Conservation (phyloP, 768 basidiomycete species). For the Tylopilus felleus region DNA sequence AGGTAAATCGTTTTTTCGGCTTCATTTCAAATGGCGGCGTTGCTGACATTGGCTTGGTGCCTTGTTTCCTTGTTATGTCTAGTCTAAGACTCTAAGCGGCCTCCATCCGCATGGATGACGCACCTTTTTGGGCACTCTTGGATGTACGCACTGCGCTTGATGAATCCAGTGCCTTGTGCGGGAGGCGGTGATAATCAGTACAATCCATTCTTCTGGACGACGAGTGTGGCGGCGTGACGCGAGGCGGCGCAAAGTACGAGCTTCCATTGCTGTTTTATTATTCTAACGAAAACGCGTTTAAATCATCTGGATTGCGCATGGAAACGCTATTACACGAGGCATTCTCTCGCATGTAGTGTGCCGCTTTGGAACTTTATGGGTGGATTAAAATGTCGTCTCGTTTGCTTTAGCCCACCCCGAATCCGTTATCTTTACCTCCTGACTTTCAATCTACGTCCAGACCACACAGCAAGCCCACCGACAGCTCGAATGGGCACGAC, state of each 20-base stretch:
- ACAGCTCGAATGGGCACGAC: background rate
- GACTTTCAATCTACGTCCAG: background rate
- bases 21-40: constrained; percentile 17
- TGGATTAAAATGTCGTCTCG: too few relatives aligned
- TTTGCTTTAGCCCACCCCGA: background rate
- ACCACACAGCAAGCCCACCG: background rate
- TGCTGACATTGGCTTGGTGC: constrained; percentile 3
- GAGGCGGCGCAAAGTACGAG: constrained; percentile 20
- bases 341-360: background rate
- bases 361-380: background rate
- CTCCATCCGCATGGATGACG: background rate
- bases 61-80: constrained; percentile 1
- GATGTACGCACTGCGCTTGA: background rate
- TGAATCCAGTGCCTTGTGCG: background rate
- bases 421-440: background rate
- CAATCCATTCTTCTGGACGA: background rate
- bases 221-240: background rate
- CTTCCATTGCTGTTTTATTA: background rate
- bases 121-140: background rate
- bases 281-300: constrained; percentile 3
- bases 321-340: background rate
- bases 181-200: background rate
- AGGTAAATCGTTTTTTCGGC: constrained; percentile 35
- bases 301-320: background rate
- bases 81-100: constrained; percentile 8